Evolutionary conservation across 768 basidiomycete species (phyloP).

Genomic region (Tricholoma flavovirens): DNA sequence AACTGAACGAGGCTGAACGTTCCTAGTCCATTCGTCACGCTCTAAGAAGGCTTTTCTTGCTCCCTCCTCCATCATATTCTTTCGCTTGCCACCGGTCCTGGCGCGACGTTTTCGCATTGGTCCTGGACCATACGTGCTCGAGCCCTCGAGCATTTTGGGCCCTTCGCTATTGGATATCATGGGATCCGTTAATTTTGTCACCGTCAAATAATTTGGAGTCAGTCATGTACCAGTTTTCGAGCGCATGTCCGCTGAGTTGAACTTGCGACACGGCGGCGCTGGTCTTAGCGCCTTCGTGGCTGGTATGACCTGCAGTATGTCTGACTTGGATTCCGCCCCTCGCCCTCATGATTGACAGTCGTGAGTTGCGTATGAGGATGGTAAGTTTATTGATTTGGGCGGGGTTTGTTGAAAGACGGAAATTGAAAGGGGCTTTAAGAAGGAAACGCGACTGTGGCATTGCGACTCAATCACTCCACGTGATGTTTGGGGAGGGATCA

Average conservation of each 20-base stretch:
- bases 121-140: not conserved
- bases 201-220: not conserved
- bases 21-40: not conserved
- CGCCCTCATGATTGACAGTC: no score
- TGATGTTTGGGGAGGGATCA: not conserved
- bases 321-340: no score
- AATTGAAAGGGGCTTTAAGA: not conserved
- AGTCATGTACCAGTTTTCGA: not conserved
- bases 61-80: not conserved
- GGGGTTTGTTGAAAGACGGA: not conserved
- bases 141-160: no score
- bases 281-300: no score
- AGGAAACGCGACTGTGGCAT: not conserved
- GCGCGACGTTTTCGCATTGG: not conserved
- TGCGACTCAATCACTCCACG: not conserved
- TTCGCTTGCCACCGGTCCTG: not conserved
- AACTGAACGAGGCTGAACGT: not conserved
- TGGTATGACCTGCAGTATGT: no score
- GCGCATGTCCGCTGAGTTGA: no score
- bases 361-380: not conserved
- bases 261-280: not conserved
- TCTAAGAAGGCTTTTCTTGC: not conserved
- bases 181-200: not conserved
- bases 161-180: not conserved
- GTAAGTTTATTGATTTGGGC: not conserved